Evolutionary conservation across 129 eudicot species (phyloP).

Genomic region (Scalesia atractyloides): DNA sequence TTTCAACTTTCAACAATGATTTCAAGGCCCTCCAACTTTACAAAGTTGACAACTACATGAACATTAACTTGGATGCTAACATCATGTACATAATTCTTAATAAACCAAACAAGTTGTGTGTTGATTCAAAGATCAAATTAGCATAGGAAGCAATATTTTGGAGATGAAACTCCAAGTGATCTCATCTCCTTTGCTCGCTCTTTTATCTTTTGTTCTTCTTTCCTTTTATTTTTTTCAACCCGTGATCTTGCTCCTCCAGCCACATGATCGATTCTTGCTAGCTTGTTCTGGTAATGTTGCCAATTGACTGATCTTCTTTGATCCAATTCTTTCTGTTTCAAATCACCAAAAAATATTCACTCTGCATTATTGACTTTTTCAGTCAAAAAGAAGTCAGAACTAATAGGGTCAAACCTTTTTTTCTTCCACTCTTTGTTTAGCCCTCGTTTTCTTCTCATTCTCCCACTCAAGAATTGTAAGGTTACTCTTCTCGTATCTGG

Average conservation of each 20-base stretch:
- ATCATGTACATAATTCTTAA: constrained; percentile 7
- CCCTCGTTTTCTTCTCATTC: constrained; percentile 67
- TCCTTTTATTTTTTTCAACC: constrained; percentile 51
- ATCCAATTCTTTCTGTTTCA: constrained; percentile 56
- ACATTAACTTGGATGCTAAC: constrained; percentile 14
- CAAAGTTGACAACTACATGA: constrained; percentile 14
- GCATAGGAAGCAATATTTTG: constrained; percentile 52
- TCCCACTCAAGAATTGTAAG: constrained; percentile 65
- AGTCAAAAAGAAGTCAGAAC: not conserved
- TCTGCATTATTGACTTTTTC: not conserved
- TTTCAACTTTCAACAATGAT: constrained; percentile 10
- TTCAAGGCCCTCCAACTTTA: not conserved
- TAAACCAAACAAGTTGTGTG: constrained; percentile 6
- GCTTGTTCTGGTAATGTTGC: constrained; percentile 63
- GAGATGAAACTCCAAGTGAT: constrained; percentile 57
- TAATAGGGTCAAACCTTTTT: constrained; percentile 52
- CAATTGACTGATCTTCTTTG: constrained; percentile 45
- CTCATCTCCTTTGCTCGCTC: constrained; percentile 61
- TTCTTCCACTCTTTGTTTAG: constrained; percentile 56
- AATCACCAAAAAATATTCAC: not conserved
- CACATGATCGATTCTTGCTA: constrained; percentile 62
- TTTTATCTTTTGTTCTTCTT: constrained; percentile 54
- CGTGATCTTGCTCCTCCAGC: constrained; percentile 64
- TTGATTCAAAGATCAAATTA: constrained; percentile 22
- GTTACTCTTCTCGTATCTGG: constrained; percentile 59